Conservation (phyloP, 371 early-diverging fungal genomes). For the Rhizopus sp. region DNA sequence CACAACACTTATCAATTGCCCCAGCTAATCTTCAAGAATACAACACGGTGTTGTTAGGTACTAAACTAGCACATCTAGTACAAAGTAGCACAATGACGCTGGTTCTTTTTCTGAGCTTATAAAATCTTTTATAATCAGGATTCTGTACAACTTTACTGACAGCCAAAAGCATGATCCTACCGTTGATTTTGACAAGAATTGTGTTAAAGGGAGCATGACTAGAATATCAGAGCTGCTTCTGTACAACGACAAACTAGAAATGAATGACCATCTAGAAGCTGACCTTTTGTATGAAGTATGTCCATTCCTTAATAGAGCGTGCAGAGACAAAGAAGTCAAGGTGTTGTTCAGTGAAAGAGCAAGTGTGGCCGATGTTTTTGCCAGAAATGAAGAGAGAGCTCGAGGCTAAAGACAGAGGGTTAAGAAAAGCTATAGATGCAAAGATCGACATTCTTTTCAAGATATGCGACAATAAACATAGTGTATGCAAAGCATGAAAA, state of each 20-base stretch:
- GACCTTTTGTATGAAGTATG: constrained; percentile 10
- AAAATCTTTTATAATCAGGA: no score
- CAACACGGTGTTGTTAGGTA: no score
- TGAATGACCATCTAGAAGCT: constrained; percentile 9
- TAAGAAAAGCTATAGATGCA: constrained; percentile 8
- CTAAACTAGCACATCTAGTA: no score
- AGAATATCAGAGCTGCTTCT: constrained; percentile 1
- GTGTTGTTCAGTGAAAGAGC: constrained; percentile 3
- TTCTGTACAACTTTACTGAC: no score
- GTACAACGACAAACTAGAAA: neutral
- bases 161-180: no score
- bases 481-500: constrained; percentile 11
- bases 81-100: no score
- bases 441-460: constrained; percentile 13
- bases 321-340: neutral
- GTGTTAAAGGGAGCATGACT: constrained; percentile 1
- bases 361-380: constrained; percentile 2
- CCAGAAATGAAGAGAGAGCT: constrained; percentile 3
- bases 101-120: no score
- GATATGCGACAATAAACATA: neutral
- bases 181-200: constrained; percentile 6
- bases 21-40: no score
- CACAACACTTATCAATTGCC: no score
- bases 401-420: constrained; percentile 2
- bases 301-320: constrained; percentile 10